A percentile compares a stretch with the other conserved stretches of the same genome.
Evolutionary conservation across 345 rosid species (phyloP).

Genomic region (Brassica incana): DNA sequence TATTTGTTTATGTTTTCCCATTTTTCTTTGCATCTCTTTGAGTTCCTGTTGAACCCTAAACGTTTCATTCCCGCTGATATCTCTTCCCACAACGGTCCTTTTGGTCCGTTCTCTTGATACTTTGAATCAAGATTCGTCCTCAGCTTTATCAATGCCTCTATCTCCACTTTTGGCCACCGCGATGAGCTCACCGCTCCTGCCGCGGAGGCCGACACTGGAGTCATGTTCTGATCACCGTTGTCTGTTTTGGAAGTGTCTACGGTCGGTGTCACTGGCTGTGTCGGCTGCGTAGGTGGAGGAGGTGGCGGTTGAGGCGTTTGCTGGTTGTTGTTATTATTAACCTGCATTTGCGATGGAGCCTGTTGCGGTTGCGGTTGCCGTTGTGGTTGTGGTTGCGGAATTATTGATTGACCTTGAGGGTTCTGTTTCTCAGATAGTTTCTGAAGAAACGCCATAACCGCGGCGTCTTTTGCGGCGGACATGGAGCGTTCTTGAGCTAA

Average conservation of each 20-base stretch:
- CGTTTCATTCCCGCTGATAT: conserved; percentile 62
- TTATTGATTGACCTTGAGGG: background rate
- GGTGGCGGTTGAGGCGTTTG: conserved; percentile 12
- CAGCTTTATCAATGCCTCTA: conserved; percentile 49
- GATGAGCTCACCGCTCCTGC: conserved; percentile 41
- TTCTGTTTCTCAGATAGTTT: conserved; percentile 56
- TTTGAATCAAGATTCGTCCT: conserved; percentile 48
- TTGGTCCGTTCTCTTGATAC: conserved; percentile 62
- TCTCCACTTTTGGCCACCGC: conserved; percentile 57
- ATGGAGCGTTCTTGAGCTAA: conserved; percentile 70
- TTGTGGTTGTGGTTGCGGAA: conserved; percentile 27
- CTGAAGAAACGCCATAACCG: conserved; percentile 72
- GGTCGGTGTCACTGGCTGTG: background rate
- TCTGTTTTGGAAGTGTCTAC: conserved; percentile 33
- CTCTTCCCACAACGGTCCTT: conserved; percentile 79
- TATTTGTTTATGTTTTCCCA: conserved; percentile 89
- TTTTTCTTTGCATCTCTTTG: conserved; percentile 80
- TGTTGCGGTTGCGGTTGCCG: conserved; percentile 40
- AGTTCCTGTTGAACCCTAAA: conserved; percentile 63
- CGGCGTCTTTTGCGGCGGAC: conserved; percentile 71
- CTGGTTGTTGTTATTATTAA: background rate
- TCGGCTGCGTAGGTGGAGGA: background rate
- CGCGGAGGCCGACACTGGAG: conserved; percentile 13
- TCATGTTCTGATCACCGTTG: conserved; percentile 38
- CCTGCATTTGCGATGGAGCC: conserved; percentile 8